Conservation (phyloP, 129 eudicot genomes). For the Lactuca sativa region DNA sequence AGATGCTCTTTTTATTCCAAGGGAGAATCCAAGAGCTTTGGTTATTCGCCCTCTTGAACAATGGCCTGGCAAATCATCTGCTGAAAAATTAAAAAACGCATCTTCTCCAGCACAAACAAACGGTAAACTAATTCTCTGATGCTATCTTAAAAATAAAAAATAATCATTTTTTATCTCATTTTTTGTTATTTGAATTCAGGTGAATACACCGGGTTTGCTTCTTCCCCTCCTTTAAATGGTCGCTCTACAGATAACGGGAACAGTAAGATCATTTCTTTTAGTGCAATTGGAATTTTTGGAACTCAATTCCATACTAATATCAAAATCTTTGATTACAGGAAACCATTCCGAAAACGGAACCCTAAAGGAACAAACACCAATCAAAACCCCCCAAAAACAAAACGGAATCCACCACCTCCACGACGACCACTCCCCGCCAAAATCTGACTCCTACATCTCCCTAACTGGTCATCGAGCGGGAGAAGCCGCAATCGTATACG, state of each 20-base stretch:
- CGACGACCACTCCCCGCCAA: slow-evolving; percentile 41
- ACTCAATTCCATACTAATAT: neutral
- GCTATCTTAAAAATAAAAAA: too few species aligned
- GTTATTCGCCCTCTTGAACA: slow-evolving; percentile 87
- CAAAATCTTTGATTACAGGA: slow-evolving; percentile 15
- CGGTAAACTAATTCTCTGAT: slow-evolving; percentile 42
- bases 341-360: slow-evolving; percentile 44
- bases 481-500: slow-evolving; percentile 94
- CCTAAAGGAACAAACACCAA: slow-evolving; percentile 37
- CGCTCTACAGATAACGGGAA: slow-evolving; percentile 35
- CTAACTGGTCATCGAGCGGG: slow-evolving; percentile 94
- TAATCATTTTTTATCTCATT: neutral
- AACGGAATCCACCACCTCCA: slow-evolving; percentile 53
- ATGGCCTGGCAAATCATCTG: slow-evolving; percentile 60
- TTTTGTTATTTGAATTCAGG: slow-evolving; percentile 29
- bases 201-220: slow-evolving; percentile 31
- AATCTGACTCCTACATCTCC: slow-evolving; percentile 70
- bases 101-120: slow-evolving; percentile 48
- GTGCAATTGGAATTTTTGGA: neutral
- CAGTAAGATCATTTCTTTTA: slow-evolving; percentile 37
- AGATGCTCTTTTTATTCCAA: slow-evolving; percentile 88
- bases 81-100: slow-evolving; percentile 43
- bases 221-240: slow-evolving; percentile 43
- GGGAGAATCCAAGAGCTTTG: slow-evolving; percentile 98
- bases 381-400: slow-evolving; percentile 41